These are phyloP conservation scores for Porcisia hertigi DNA, from an alignment of 208 protist species.

Conservation along the genomic window DNA sequence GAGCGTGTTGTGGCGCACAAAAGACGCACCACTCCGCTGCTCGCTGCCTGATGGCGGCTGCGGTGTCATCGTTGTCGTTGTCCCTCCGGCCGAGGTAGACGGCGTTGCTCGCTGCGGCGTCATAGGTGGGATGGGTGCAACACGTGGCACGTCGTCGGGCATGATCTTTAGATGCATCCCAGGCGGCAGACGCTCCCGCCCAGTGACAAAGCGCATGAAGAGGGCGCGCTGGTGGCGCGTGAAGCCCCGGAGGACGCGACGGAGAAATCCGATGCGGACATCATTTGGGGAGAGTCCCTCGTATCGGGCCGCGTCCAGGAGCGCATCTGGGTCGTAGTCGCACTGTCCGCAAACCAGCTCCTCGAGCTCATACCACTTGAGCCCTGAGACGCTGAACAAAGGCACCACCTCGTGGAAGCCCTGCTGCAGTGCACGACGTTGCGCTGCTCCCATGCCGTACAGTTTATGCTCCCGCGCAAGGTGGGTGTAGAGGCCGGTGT, in stretches of 20 bases:
- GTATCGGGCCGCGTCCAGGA: conserved; percentile 84
- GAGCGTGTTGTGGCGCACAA: conserved; percentile 21
- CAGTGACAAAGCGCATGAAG: conserved; percentile 93
- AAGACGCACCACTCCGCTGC: conserved; percentile 1
- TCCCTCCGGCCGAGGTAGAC: background rate
- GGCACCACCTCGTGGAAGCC: conserved; percentile 92
- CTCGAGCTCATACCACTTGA: conserved; percentile 93
- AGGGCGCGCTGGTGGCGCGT: conserved; percentile 73
- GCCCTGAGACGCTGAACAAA: conserved; percentile 45
- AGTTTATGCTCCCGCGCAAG: conserved; percentile 68
- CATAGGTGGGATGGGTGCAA: conserved; percentile 10
- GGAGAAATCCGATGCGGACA: conserved; percentile 74
- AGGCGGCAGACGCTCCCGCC: conserved; percentile 80
- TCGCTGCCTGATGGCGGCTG: conserved; percentile 25
- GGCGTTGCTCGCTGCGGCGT: conserved; percentile 1
- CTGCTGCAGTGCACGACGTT: conserved; percentile 71
- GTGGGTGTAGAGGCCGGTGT: conserved; percentile 63
- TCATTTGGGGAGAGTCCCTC: conserved; percentile 64
- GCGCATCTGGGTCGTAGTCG: conserved; percentile 89
- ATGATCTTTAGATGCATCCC: conserved; percentile 84
- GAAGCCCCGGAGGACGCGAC: conserved; percentile 78
- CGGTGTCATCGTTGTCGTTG: conserved; percentile 14
- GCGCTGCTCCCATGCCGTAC: conserved; percentile 34
- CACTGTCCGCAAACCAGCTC: conserved; percentile 87
- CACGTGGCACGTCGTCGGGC: conserved; percentile 41